Percentiles rank a stretch among this genome's conserved stretches.
These are phyloP conservation scores for Aspergillus awamori DNA, from an alignment of 2,329 filamentous ascomycete genomes.

Conservation along the genomic window DNA sequence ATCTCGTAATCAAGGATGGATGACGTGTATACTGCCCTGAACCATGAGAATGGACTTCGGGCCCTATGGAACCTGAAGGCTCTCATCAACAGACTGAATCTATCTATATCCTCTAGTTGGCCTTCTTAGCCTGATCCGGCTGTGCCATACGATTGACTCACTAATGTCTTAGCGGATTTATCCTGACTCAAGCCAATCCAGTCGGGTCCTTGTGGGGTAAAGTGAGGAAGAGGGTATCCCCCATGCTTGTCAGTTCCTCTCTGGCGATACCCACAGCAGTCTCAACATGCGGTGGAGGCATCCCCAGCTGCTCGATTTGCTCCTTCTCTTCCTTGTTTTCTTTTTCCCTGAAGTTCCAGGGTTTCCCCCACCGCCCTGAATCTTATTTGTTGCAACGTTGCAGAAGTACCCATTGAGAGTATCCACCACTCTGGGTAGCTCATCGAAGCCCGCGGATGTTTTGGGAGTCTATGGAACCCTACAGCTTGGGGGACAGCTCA, in stretches of 20 bases:
- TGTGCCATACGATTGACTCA: neutral
- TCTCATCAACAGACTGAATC: neutral
- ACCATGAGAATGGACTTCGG: neutral
- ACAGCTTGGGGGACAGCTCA: neutral
- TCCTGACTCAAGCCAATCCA: neutral
- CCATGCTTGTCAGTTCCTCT: neutral
- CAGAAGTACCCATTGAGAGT: conserved; percentile 4
- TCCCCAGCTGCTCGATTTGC: neutral
- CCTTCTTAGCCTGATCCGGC: neutral
- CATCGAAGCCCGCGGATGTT: neutral
- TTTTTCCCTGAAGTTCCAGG: neutral
- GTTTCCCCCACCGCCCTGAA: conserved; percentile 1
- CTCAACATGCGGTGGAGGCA: neutral
- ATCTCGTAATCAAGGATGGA: neutral
- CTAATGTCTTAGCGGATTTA: neutral
- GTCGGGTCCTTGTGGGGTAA: neutral
- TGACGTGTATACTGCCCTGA: conserved; percentile 11
- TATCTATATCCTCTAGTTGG: neutral
- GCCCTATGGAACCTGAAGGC: neutral
- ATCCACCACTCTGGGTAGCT: conserved; percentile 17
- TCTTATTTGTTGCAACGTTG: conserved; percentile 13
- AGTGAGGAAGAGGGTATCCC: neutral
- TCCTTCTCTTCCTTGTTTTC: neutral
- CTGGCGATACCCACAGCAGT: neutral
- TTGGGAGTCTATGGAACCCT: neutral